A percentile compares a stretch with the other conserved stretches of the same genome.
phyloP scores from a whole-genome alignment of 2,329 filamentous ascomycete species.

The Fusarium nodosum region DNA sequence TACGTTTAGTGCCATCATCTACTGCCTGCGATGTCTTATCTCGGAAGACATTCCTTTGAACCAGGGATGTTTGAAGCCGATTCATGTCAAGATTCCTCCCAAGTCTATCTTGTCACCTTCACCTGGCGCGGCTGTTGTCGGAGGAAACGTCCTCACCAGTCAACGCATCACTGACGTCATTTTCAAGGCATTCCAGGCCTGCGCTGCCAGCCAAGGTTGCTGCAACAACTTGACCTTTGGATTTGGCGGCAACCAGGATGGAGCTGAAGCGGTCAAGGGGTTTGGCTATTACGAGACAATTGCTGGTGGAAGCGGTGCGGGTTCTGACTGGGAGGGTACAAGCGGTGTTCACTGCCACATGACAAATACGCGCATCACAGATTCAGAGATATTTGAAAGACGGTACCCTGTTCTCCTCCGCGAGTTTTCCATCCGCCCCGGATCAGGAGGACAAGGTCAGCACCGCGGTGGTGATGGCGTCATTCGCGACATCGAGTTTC shows the following conservation, averaged over 20 bases:
- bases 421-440: conserved; percentile 75
- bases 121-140: conserved; percentile 83
- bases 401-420: conserved; percentile 79
- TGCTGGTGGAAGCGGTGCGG: conserved; percentile 75
- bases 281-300: conserved; percentile 73
- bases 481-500: conserved; percentile 82
- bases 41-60: conserved; percentile 86
- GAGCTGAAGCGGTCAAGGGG: conserved; percentile 56
- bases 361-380: conserved; percentile 85
- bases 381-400: conserved; percentile 61
- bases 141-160: conserved; percentile 76
- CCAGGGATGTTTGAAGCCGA: conserved; percentile 83
- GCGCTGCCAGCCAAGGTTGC: conserved; percentile 82
- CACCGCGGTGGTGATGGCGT: conserved; percentile 81
- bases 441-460: conserved; percentile 74
- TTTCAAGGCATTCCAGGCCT: conserved; percentile 81
- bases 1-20: conserved; percentile 88
- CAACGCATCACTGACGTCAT: conserved; percentile 62
- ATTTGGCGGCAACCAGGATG: conserved; percentile 66
- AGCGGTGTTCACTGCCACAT: conserved; percentile 65
- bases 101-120: conserved; percentile 82
- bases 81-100: conserved; percentile 79
- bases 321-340: conserved; percentile 64
- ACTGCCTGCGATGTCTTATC: conserved; percentile 84
- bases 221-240: conserved; percentile 89